Conservation (phyloP, 768 basidiomycete genomes). For the Termitomyces sp. region DNA sequence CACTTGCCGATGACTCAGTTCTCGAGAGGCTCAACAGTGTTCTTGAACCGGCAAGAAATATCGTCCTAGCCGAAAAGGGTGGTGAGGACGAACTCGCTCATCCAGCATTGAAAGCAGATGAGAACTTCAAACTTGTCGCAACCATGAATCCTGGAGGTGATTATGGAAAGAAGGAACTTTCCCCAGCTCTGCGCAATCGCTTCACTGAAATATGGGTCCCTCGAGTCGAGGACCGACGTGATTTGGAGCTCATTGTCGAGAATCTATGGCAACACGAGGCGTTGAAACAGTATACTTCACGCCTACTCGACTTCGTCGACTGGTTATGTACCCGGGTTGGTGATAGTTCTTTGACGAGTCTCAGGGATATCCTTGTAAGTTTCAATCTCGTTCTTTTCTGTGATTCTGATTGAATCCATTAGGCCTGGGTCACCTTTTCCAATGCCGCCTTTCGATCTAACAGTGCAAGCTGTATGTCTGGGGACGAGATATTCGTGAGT, state of each 20-base stretch:
- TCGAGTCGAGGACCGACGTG: slow-evolving; percentile 63
- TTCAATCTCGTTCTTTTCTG: background rate
- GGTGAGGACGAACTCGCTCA: slow-evolving; percentile 73
- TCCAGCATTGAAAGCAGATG: slow-evolving; percentile 59
- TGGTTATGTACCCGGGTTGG: slow-evolving; percentile 70
- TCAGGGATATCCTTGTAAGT: slow-evolving; percentile 86
- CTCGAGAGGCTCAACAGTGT: slow-evolving; percentile 96
- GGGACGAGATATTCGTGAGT: slow-evolving; percentile 66
- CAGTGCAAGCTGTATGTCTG: slow-evolving; percentile 27
- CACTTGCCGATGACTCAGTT: slow-evolving; percentile 96
- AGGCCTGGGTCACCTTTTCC: slow-evolving; percentile 94
- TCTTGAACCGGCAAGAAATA: slow-evolving; percentile 83
- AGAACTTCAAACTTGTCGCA: slow-evolving; percentile 83
- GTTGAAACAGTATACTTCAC: slow-evolving; percentile 52
- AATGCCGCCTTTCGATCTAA: slow-evolving; percentile 49
- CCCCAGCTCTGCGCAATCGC: slow-evolving; percentile 92
- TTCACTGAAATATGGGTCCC: slow-evolving; percentile 99
- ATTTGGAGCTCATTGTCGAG: slow-evolving; percentile 75
- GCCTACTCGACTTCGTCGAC: slow-evolving; percentile 71
- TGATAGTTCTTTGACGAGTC: slow-evolving; percentile 62
- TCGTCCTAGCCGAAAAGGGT: slow-evolving; percentile 84
- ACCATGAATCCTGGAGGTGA: slow-evolving; percentile 99
- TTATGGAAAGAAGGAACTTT: slow-evolving; percentile 98
- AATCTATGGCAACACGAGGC: slow-evolving; percentile 59
- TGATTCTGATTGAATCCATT: background rate